These are phyloP conservation scores for Secale cereale DNA, from an alignment of 176 grass and related monocot genomes.

Conservation along the genomic window DNA sequence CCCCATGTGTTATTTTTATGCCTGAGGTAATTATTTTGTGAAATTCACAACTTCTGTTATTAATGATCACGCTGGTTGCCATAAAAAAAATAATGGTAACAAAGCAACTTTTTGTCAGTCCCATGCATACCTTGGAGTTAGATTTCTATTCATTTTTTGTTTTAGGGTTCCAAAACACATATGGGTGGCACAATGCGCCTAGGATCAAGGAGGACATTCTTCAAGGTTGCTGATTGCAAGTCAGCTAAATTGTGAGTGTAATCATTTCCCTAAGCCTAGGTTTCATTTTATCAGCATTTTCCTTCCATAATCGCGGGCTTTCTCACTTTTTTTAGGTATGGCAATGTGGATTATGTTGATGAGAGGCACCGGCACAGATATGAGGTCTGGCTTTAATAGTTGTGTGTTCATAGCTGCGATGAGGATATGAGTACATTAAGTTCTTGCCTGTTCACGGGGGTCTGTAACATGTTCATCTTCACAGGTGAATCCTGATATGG, in stretches of 20 bases:
- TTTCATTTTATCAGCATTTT: neutral
- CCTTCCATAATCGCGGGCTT: neutral
- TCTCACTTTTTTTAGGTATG: conserved; percentile 45
- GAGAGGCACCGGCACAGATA: conserved; percentile 87
- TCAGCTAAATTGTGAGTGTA: conserved; percentile 69
- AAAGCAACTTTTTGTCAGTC: neutral
- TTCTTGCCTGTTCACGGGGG: neutral
- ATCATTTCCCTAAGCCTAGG: neutral
- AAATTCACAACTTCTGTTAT: neutral
- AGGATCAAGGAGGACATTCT: conserved; percentile 74
- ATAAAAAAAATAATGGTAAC: neutral
- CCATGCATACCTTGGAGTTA: conserved; percentile 6
- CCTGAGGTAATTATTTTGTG: conserved; percentile 57
- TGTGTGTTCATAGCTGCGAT: neutral
- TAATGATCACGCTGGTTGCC: neutral
- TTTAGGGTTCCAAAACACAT: conserved; percentile 77
- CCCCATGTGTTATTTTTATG: conserved; percentile 75
- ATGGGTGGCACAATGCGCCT: conserved; percentile 87
- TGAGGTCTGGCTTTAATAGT: conserved; percentile 41
- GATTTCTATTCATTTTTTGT: conserved; percentile 10
- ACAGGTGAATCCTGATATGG: conserved; percentile 82
- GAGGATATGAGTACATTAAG: neutral
- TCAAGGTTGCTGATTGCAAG: conserved; percentile 58
- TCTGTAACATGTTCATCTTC: conserved; percentile 22
- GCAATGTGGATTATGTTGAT: conserved; percentile 54